Evolutionary conservation across 2,329 filamentous ascomycete species (phyloP), one percentile per base, ranked within the genome.

Genomic region (Lachnellula occidentalis): DNA sequence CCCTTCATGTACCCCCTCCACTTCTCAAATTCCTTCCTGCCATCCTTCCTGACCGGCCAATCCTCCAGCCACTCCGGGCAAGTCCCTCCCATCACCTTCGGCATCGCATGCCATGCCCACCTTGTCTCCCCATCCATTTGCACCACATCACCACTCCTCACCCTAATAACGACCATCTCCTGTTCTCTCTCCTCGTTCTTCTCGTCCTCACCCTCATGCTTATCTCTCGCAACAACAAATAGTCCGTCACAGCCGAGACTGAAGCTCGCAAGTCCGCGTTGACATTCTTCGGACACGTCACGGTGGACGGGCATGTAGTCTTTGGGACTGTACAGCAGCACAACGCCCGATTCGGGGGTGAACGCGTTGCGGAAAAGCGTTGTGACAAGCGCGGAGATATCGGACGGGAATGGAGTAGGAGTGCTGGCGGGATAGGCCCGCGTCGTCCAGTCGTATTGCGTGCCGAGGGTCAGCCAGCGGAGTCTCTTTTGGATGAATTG

Each of bases 41-140:
- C 47, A 46, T 22, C 43, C 58, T 37, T 22, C 55, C 2, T 76
- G 76, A 15, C 48, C 34, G 92, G 92, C 92, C 92, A 97, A 39
- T 87, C 75, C 51, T 76, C 73, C 53, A 97, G 70, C 71, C 84
- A 88, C 0, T 74, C 74, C 0, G 92, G 92, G 71, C 92, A 96
- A 0, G 90, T 95, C 0, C 76, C 82, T 42, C 82, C 80, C 42
- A 96, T 70, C 7, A 97, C 85, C 70, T 92, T 95, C 5, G 92
- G 92, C 27, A 97, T 91, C 11, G 90, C 92, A 73, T 97, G 92
- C 92, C 92, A 97, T 3, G 92, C 91, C 72, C 90, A 96, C 48
- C 92, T 78, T 2, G 89, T 87, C 58, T 84, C 77, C 15, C 87
- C 81, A 51, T 82, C 86, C 92, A 99, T 96, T 68, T 95, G 91